phyloP scores from a whole-genome alignment of 2,329 filamentous ascomycete genomes.

The Scolecobasidium constrictum region DNA sequence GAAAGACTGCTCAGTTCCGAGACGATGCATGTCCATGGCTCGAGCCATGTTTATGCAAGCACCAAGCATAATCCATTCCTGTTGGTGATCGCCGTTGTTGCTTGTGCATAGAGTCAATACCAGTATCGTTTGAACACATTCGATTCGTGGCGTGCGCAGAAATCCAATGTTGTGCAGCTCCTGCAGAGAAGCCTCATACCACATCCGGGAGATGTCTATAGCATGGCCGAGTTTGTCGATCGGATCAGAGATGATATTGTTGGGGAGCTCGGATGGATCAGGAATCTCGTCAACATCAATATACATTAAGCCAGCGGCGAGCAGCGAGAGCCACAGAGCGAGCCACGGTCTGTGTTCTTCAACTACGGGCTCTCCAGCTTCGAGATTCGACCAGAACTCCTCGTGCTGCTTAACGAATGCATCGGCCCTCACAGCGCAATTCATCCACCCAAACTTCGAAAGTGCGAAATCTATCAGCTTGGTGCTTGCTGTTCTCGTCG shows the following conservation, averaged over 20 bases:
- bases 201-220: conserved; percentile 8
- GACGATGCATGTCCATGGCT: conserved; percentile 9
- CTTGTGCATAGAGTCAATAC: conserved; percentile 9
- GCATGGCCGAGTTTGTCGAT: conserved; percentile 6
- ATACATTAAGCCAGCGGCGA: conserved; percentile 8
- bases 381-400: conserved; percentile 8
- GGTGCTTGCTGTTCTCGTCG: conserved; percentile 6
- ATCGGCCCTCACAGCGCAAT: conserved; percentile 9
- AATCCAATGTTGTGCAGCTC: conserved; percentile 8
- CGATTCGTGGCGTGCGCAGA: conserved; percentile 1
- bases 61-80: conserved; percentile 9
- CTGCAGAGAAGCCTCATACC: conserved; percentile 9
- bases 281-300: conserved; percentile 8
- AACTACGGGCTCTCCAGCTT: conserved; percentile 5
- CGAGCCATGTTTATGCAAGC: conserved; percentile 7
- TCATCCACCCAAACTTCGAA: conserved; percentile 7
- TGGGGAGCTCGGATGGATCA: conserved; percentile 6
- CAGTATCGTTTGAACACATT: conserved; percentile 7
- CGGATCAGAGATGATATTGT: conserved; percentile 2
- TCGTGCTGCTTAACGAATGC: conserved; percentile 8
- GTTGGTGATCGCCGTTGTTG: conserved; percentile 9
- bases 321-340: conserved; percentile 6
- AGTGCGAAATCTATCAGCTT: conserved; percentile 6
- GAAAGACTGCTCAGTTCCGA: conserved; percentile 6
- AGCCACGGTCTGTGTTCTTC: conserved; percentile 8